Evolutionary conservation across 1,139 yeast genomes (phyloP).

Genomic region (Kazachstania sp.): DNA sequence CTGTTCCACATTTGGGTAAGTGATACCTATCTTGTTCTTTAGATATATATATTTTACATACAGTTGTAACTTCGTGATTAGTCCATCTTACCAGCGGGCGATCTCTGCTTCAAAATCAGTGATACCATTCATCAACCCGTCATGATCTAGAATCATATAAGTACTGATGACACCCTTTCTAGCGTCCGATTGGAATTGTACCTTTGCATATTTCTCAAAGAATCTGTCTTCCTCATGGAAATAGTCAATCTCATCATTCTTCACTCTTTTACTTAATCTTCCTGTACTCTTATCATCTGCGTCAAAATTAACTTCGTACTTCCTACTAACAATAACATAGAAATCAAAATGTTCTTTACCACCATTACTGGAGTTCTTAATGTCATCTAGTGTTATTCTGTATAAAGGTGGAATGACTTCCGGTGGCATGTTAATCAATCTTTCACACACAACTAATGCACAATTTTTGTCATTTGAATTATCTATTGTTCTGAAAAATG

Average conservation of each 20-base stretch:
- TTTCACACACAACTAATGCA: conserved; percentile 72
- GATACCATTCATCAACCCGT: conserved; percentile 47
- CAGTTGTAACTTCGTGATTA: not conserved
- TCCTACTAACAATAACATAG: conserved; percentile 72
- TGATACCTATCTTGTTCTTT: no score
- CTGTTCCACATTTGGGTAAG: no score
- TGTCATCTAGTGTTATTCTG: conserved; percentile 70
- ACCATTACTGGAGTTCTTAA: conserved; percentile 46
- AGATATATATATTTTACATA: not conserved
- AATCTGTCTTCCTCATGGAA: conserved; percentile 86
- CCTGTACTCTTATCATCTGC: conserved; percentile 46
- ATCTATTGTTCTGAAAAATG: conserved; percentile 52
- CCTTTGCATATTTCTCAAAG: conserved; percentile 56
- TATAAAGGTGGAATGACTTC: conserved; percentile 93
- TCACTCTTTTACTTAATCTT: conserved; percentile 34
- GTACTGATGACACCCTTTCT: conserved; percentile 75
- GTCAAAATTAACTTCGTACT: conserved; percentile 65
- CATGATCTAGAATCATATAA: conserved; percentile 49
- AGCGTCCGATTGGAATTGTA: conserved; percentile 66
- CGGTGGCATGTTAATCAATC: conserved; percentile 94
- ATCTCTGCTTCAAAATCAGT: conserved; percentile 51
- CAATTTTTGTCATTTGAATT: conserved; percentile 43
- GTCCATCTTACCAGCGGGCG: conserved; percentile 44
- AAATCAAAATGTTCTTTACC: conserved; percentile 55
- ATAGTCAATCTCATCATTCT: conserved; percentile 39